A percentile compares a stretch with the other conserved stretches of the same genome.
These are phyloP conservation scores for Hura crepitans DNA, from an alignment of 441 rosid species.

Conservation along the genomic window DNA sequence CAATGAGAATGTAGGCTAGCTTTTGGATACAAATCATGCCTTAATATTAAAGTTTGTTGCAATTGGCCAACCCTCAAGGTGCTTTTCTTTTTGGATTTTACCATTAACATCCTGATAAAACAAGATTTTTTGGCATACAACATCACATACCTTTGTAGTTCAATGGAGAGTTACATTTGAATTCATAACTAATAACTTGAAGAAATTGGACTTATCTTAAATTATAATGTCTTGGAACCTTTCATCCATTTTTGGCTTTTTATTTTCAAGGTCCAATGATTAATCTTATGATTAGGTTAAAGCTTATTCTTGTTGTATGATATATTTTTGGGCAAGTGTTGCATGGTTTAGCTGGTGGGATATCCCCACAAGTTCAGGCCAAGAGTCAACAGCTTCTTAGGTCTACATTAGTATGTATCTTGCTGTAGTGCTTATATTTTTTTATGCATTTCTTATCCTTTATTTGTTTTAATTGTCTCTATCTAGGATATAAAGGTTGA, in stretches of 20 bases:
- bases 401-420: conserved; percentile 50
- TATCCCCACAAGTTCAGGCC: conserved; percentile 72
- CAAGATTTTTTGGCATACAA: not conserved
- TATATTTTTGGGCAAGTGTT: conserved; percentile 68
- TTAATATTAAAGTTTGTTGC: conserved; percentile 68
- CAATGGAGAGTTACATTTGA: not conserved
- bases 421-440: not conserved
- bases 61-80: conserved; percentile 86
- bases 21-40: conserved; percentile 76
- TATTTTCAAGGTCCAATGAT: not conserved
- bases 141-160: not conserved
- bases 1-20: conserved; percentile 70
- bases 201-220: not conserved
- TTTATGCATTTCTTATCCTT: conserved; percentile 5
- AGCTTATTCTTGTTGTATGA: conserved; percentile 9
- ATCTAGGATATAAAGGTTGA: conserved; percentile 84
- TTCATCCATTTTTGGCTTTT: not conserved
- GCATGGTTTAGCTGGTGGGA: conserved; percentile 68
- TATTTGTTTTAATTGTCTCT: conserved; percentile 24
- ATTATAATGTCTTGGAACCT: not conserved
- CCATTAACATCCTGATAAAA: conserved; percentile 12
- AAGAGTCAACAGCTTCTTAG: conserved; percentile 68
- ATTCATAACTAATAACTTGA: conserved; percentile 4
- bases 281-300: not conserved
- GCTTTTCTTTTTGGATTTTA: conserved; percentile 28